Evolutionary conservation across 441 rosid species (phyloP).

Genomic region (Cnidoscolus chayamansa): DNA sequence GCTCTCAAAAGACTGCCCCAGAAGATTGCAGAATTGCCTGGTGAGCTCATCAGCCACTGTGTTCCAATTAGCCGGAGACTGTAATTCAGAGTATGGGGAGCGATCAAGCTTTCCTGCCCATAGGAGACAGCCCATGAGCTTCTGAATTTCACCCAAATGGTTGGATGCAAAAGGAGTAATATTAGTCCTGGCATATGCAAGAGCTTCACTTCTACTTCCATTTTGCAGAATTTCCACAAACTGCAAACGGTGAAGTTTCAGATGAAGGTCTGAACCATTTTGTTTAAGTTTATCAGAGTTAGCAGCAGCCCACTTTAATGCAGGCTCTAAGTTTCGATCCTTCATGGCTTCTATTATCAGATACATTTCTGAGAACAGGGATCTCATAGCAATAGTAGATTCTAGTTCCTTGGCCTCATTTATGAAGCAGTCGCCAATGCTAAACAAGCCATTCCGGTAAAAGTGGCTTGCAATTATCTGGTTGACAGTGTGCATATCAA

Average conservation of each 20-base stretch:
- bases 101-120: conserved; percentile 44
- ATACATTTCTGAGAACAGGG: conserved; percentile 44
- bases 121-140: conserved; percentile 41
- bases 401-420: conserved; percentile 36
- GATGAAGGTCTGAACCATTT: conserved; percentile 41
- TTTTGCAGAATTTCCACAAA: conserved; percentile 41
- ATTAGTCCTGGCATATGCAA: conserved; percentile 36
- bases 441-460: conserved; percentile 43
- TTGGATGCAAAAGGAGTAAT: conserved; percentile 33
- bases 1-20: conserved; percentile 45
- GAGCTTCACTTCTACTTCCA: conserved; percentile 36
- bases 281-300: conserved; percentile 39
- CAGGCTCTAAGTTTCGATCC: conserved; percentile 36
- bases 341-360: conserved; percentile 43
- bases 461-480: conserved; percentile 42
- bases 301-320: conserved; percentile 39
- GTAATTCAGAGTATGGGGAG: conserved; percentile 40
- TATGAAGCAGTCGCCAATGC: conserved; percentile 41
- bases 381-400: conserved; percentile 28
- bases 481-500: conserved; percentile 36
- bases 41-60: conserved; percentile 38
- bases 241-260: conserved; percentile 41
- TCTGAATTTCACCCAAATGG: conserved; percentile 39
- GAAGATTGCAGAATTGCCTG: conserved; percentile 39
- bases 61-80: conserved; percentile 38